Evolutionary conservation across 495 filamentous ascomycete species (phyloP), one percentile per base, ranked within the genome.

Genomic region (Patellaria atrata): DNA sequence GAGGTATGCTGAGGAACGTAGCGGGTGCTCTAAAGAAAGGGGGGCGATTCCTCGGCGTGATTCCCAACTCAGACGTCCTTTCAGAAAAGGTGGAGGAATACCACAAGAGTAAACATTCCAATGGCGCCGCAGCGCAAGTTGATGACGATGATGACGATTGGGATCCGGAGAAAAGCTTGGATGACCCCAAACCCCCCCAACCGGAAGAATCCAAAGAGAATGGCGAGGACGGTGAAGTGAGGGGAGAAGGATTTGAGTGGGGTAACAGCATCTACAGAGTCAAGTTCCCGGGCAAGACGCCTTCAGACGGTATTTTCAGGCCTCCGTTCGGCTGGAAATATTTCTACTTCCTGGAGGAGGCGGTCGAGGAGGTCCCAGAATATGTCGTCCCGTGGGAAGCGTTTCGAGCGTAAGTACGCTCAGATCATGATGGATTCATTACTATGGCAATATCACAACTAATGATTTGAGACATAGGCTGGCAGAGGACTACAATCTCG

Each of bases 301-400:
- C 82, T 4, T 61, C 71, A 33, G 82, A 87, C 36, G 77, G 78
- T 25, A 63, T 83, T 23, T 97, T 96, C 59, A 75, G 89, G 2
- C 91, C 91, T 2, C 82, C 85, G 0, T 97, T 85, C 51, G 91
- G 91, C 18, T 94, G 89, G 87, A 87, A 82, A 52, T 97, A 97
- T 55, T 91, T 71, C 51, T 97, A 91, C 64, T 87, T 83, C 50
- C 73, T 97, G 47, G 71, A 86, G 47, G 89, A 97, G 54, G 91
- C 89, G 1, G 89, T 97, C 13, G 85, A 93, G 54, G 83, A 86
- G 45, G 79, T 94, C 7, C 89, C 89, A 16, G 89, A 97, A 59
- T 97, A 94, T 56, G 86, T 97, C 7, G 91, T 97, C 5, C 89
- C 89, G 0, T 97, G 91, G 91, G 84, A 91, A 51, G 85, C 82